Base-by-base conservation (phyloP, 208 protist species). In the Trypanosoma scelopori region DNA sequence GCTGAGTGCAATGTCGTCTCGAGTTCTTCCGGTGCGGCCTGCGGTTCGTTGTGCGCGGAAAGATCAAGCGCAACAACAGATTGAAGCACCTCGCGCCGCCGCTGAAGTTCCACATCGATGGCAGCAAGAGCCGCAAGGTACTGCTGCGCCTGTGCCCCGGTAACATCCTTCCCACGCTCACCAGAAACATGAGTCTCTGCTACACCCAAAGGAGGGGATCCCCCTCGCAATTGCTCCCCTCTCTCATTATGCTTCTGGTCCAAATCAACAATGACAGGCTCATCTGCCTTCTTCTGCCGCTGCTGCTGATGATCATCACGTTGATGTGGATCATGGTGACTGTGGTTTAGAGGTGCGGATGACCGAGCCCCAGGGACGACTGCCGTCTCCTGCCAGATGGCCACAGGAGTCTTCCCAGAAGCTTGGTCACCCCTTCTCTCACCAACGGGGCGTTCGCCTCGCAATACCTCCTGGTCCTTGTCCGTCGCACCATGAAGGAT, bases 41-140 rank as follows among this genome's bases (percentile, higher is more conserved):
- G 20, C 0, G 39, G 11, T 15, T 35, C 47, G 49, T 42, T 27
- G 32, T n/a, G 25, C 49, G 48, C 23, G 60, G 55, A 49, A 13
- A 23, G n/a, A 42, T 37, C 57, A 52, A 63, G 37, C 5, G 51
- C 62, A 23, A 50, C 50, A 6, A 39, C 58, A 9, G 35, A 45
- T 7, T 56, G 46, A 1, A 67, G 50, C n/a, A 56, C 15, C 23
- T 25, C 41, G 16, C 62, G 62, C 22, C 62, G 49, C 23, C 25
- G 0, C 51, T 67, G 50, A 7, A 67, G 25, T 48, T 67, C 62
- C 12, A 51, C 50, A 41, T 67, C 62, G 23, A 67, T 67, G 2
- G 50, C 62, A 35, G 62, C 62, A n/a, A 67, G 32, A 18, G 62
- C 62, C 16, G 62, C 62, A 35, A 67, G 50, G 51, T 67, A 67